Evolutionary conservation across 306 rosid genomes (phyloP), one percentile per base, ranked within the genome.

Genomic region (Cajanus cajan): DNA sequence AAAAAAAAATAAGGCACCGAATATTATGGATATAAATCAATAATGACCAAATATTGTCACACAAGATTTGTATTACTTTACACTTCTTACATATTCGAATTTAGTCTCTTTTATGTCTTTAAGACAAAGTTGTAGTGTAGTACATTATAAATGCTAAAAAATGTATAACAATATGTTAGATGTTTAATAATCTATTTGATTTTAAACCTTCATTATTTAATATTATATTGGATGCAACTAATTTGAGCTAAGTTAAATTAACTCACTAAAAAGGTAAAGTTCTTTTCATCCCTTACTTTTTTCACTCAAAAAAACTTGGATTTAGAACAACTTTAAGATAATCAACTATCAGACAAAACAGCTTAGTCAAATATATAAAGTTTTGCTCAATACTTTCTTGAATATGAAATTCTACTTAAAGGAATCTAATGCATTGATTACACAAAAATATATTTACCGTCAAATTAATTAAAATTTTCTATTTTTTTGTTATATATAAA

Each of bases 1-100:
- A 1, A 25, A 8, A 47, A 28, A 73, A 39, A 43, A 40, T 18
- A 55, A 39, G 21, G 11, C 2, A 22, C 18, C 24, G 80, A 72
- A 73, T 65, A 54, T 55, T 40, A 11, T 54, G 44, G 4, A 67
- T 51, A 66, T 51, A n/a, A 28, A 28, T 1, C 63, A 80, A 43
- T 71, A 43, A 12, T 4, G 71, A 62, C 41, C 57, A 39, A 58
- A 43, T 51, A 73, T 73, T 80, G 80, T 22, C 33, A 45, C 24
- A 73, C 71, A 65, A 81, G 76, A 66, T 81, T 74, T 69, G 21
- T 33, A 62, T 45, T 50, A 57, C 84, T 81, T 74, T 81, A 66
- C 25, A 52, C 80, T 67, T 74, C 54, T 10, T 57, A 43, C 11
- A 59, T 47, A 52, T 80, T 80, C 84, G 40, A 78, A 55, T 57